These are phyloP conservation scores for Sanghuangporus weigelae DNA, from an alignment of 1,284 basidiomycete genomes.

Conservation along the genomic window DNA sequence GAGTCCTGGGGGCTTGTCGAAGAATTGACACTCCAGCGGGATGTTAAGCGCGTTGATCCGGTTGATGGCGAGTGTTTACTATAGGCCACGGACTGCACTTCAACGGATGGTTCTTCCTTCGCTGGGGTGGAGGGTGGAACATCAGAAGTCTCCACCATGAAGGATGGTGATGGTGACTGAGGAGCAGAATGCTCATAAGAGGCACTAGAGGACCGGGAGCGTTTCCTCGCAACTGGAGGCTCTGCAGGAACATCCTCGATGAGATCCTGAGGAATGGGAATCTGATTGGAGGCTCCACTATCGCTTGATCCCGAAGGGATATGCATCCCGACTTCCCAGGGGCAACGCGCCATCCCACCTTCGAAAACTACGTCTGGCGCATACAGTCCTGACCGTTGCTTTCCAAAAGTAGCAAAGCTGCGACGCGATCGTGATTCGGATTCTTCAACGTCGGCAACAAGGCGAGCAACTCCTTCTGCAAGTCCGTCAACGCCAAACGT, in stretches of 20 bases:
- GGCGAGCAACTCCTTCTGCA: slow-evolving; percentile 12
- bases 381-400: slow-evolving; percentile 27
- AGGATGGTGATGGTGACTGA: slow-evolving; percentile 13
- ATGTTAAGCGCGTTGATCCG: not conserved
- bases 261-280: slow-evolving; percentile 13
- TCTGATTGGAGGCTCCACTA: slow-evolving; percentile 10
- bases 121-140: slow-evolving; percentile 13
- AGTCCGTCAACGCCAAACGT: slow-evolving; percentile 15
- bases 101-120: slow-evolving; percentile 9
- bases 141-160: slow-evolving; percentile 13
- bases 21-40: slow-evolving; percentile 14
- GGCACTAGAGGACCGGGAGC: slow-evolving; percentile 12
- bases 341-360: slow-evolving; percentile 76
- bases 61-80: not conserved
- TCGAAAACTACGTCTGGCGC: slow-evolving; percentile 71
- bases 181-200: slow-evolving; percentile 12
- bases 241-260: not conserved
- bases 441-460: slow-evolving; percentile 11
- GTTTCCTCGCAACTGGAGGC: not conserved
- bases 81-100: slow-evolving; percentile 7
- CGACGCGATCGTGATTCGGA: slow-evolving; percentile 3
- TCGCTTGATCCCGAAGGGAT: slow-evolving; percentile 17
- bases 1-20: slow-evolving; percentile 13
- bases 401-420: not conserved
- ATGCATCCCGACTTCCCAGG: slow-evolving; percentile 67